Conservation (phyloP, 2,329 filamentous ascomycete species). For the Nannizzia gypsea region DNA sequence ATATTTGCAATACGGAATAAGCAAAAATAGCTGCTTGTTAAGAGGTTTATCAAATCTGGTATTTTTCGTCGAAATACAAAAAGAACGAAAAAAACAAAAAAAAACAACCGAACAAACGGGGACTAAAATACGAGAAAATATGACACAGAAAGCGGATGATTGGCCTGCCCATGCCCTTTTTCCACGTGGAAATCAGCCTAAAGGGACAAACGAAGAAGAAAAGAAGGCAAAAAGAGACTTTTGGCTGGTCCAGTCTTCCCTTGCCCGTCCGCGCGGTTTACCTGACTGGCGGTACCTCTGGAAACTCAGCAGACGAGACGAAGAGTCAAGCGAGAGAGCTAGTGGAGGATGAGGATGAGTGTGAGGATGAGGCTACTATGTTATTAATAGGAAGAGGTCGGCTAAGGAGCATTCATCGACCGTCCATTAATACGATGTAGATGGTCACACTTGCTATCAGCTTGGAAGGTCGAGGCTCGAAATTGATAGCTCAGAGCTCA, state of each 20-base stretch:
- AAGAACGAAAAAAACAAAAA: background rate
- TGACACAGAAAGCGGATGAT: slow-evolving; percentile 2
- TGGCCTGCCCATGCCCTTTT: background rate
- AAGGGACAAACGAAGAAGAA: background rate
- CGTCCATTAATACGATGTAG: background rate
- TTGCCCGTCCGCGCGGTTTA: slow-evolving; percentile 1
- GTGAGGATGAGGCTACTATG: background rate
- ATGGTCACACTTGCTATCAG: background rate
- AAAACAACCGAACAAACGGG: background rate
- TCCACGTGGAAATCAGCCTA: background rate
- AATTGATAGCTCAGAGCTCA: background rate
- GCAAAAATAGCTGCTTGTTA: too few species aligned
- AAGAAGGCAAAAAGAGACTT: background rate
- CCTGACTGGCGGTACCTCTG: slow-evolving; percentile 3
- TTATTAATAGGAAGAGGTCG: background rate
- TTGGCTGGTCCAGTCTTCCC: background rate
- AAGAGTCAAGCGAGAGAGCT: background rate
- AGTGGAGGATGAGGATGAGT: background rate
- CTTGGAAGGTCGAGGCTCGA: background rate
- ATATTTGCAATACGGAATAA: background rate
- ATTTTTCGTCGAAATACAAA: background rate
- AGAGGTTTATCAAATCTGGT: too few species aligned
- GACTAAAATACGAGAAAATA: background rate
- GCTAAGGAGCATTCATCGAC: background rate
- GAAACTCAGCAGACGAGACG: background rate